A percentile compares a stretch with the other conserved stretches of the same genome.
Evolutionary conservation across 1,139 yeast genomes (phyloP).

Genomic region (Pichia sp.): DNA sequence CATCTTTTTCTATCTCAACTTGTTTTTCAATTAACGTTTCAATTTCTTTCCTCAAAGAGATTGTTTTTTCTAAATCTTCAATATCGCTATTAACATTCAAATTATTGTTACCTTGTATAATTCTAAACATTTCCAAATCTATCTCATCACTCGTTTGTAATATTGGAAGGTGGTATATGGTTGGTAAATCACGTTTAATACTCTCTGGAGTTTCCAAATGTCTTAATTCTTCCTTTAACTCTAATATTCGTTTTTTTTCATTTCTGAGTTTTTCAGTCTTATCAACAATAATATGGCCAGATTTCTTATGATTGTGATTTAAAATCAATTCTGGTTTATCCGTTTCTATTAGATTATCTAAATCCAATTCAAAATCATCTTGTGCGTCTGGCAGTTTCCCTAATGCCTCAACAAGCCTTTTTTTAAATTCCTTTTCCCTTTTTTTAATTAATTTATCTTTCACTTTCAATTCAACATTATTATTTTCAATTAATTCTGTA

Average conservation of each 20-base stretch:
- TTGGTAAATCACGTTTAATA: constrained; percentile 41
- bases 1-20: neutral
- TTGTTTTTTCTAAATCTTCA: neutral
- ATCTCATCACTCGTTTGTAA: neutral
- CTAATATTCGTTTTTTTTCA: constrained; percentile 24
- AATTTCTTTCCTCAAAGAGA: constrained; percentile 5
- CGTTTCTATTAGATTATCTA: constrained; percentile 23
- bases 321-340: neutral
- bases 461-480: constrained; percentile 12
- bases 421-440: constrained; percentile 17
- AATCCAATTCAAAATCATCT: constrained; percentile 51
- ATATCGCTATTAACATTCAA: neutral
- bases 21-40: constrained; percentile 6
- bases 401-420: constrained; percentile 27
- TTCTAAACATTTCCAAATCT: neutral
- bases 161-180: neutral
- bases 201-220: constrained; percentile 36
- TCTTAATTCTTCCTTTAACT: constrained; percentile 28
- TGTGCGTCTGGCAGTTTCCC: constrained; percentile 46
- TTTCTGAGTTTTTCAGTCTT: constrained; percentile 13
- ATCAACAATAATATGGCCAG: constrained; percentile 4
- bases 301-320: neutral
- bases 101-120: neutral
- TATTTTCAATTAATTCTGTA: neutral
- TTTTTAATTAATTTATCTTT: constrained; percentile 4